Evolutionary conservation across 2,329 filamentous ascomycete genomes (phyloP).

Genomic region (Sclerotinia borealis): DNA sequence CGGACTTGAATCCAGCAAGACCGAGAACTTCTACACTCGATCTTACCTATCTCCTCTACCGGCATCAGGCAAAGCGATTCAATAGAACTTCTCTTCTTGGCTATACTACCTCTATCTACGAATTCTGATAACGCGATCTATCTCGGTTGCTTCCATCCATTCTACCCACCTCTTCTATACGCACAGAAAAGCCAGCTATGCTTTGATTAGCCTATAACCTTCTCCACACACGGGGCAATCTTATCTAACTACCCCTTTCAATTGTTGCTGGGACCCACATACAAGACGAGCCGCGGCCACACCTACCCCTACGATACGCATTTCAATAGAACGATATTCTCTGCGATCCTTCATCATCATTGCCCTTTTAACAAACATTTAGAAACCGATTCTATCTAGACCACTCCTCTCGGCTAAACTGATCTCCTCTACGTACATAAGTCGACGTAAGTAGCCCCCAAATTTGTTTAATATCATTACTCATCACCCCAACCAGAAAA

Average conservation of each 20-base stretch:
- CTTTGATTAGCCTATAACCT: background rate
- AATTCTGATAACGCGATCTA: background rate
- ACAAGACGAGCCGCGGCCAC: background rate
- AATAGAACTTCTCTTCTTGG: background rate
- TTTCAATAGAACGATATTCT: background rate
- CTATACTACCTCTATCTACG: background rate
- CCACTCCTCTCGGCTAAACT: background rate
- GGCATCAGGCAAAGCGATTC: background rate
- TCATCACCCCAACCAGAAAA: background rate
- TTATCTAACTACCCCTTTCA: background rate
- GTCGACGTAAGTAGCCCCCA: background rate
- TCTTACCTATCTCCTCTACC: background rate
- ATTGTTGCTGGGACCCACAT: background rate
- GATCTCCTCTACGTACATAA: background rate
- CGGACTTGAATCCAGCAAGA: accelerated
- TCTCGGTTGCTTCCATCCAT: background rate
- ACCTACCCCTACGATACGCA: background rate
- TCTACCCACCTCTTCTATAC: no score
- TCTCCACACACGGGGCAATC: background rate
- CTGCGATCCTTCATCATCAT: background rate
- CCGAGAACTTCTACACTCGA: no score
- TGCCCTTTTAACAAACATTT: background rate
- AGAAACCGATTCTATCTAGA: background rate
- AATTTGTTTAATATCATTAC: no score
- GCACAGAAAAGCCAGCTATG: no score